Conservation (phyloP, 192 early-diverging fungal genomes). For the Umbelopsis sp. region DNA sequence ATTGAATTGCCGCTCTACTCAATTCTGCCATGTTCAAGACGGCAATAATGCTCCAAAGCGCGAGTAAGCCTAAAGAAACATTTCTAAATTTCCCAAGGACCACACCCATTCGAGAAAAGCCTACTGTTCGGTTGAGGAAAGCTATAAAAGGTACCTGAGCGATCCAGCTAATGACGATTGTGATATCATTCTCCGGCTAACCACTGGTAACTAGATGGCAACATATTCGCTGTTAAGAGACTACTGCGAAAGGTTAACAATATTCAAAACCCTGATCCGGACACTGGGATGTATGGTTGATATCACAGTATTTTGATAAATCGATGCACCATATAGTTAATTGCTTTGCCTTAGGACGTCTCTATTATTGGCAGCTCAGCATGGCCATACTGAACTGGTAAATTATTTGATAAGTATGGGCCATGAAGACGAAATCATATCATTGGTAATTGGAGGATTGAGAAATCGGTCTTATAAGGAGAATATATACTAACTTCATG, state of each 20-base stretch:
- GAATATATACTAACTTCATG: neutral
- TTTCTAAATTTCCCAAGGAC: constrained; percentile 39
- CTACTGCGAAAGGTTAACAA: constrained; percentile 34
- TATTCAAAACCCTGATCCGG: constrained; percentile 44
- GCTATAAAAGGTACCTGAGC: constrained; percentile 33
- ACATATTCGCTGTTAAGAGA: constrained; percentile 39
- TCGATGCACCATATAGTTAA: constrained; percentile 30
- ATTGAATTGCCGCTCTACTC: neutral
- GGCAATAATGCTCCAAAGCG: neutral
- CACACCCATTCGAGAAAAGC: constrained; percentile 34
- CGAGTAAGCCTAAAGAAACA: neutral
- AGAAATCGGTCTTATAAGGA: neutral
- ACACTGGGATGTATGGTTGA: constrained; percentile 39
- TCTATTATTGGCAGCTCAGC: constrained; percentile 36
- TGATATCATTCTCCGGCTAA: neutral
- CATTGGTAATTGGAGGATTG: constrained; percentile 29
- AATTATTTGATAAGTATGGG: constrained; percentile 32
- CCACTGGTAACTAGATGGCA: constrained; percentile 32
- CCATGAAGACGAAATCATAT: constrained; percentile 45
- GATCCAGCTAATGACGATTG: neutral
- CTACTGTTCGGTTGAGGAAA: constrained; percentile 36
- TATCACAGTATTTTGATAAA: constrained; percentile 25
- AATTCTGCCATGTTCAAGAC: neutral
- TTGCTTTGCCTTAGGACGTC: constrained; percentile 33
- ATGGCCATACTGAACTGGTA: constrained; percentile 40